These are phyloP conservation scores for Camellia granthamiana DNA, from an alignment of 148 eudicot genomes.

Conservation along the genomic window DNA sequence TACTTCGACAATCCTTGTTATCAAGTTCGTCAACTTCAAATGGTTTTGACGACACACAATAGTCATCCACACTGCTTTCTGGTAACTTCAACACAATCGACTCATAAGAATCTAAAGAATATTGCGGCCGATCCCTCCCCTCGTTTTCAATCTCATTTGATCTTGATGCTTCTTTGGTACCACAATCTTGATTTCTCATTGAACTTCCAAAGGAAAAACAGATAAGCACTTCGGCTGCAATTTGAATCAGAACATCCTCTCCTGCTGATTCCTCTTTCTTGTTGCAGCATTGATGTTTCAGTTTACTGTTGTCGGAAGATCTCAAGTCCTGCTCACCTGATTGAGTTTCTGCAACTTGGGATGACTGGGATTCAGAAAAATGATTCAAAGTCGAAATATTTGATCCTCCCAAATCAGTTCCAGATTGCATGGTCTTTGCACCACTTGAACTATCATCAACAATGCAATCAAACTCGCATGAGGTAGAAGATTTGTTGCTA, in stretches of 20 bases:
- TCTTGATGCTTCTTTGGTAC: slow-evolving; percentile 11
- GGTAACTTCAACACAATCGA: slow-evolving; percentile 40
- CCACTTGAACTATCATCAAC: slow-evolving; percentile 25
- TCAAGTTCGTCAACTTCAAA: slow-evolving; percentile 27
- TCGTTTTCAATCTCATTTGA: slow-evolving; percentile 18
- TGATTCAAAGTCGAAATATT: slow-evolving; percentile 15
- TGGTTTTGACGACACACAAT: slow-evolving; percentile 50
- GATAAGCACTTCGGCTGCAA: slow-evolving; percentile 48
- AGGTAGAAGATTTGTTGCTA: slow-evolving; percentile 19
- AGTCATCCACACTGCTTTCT: slow-evolving; percentile 40
- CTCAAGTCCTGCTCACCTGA: slow-evolving; percentile 30
- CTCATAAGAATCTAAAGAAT: slow-evolving; percentile 60
- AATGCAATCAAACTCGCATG: slow-evolving; percentile 28
- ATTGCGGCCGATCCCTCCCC: slow-evolving; percentile 34
- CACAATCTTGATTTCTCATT: slow-evolving; percentile 16
- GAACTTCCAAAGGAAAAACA: slow-evolving; percentile 26
- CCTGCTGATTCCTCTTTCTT: slow-evolving; percentile 24
- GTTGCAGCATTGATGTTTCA: slow-evolving; percentile 15
- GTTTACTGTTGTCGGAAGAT: slow-evolving; percentile 32
- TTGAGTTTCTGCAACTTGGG: slow-evolving; percentile 12
- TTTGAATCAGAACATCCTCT: slow-evolving; percentile 26
- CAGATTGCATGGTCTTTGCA: slow-evolving; percentile 35
- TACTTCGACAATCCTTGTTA: slow-evolving; percentile 31
- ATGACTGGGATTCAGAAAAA: slow-evolving; percentile 10
- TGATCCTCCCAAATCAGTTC: slow-evolving; percentile 28